Base-by-base conservation (phyloP, 768 basidiomycete species). In the Gloeopeniophorella convolvens region DNA sequence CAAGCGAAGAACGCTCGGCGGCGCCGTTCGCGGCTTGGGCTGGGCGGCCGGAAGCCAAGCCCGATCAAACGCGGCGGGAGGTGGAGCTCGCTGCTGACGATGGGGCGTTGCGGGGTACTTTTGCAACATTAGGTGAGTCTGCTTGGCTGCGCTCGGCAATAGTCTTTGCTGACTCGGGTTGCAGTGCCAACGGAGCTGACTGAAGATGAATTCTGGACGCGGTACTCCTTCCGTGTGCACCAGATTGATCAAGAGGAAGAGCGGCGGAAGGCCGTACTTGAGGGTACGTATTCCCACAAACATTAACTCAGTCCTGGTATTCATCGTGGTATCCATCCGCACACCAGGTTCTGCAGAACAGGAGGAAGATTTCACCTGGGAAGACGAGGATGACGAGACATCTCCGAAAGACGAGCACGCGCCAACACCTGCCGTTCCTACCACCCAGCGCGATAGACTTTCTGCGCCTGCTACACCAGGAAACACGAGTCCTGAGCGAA, bases 351-450 rank as follows among this genome's bases (percentile, higher is more conserved):
- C 81, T 3, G 65, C 71, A 7, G 80, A 85, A 50, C 79, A 75
- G 23, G 92, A 95, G 37, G 92, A 94, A 28, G 85, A 89, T 51
- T 92, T 95, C 66, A 86, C 80, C 60, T 95, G 91, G 91, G 91
- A 93, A 63, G 89, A 89, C 47, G 81, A 83, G 43, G 90, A 93
- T n/a, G 89, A 90, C n/a, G 85, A 86, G 30, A 56, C 63, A 32
- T 55, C 36, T 27, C 45, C 26, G 28, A 43, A 37, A 43, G 24
- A 12, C 8, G 35, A 40, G n/a, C 20, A 7, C 3, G 42, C 31
- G 15, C n/a, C 26, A 11, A 0, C 26, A 24, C 46, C 37, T 7
- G 33, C 48, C 16, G n/a, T 37, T 8, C 16, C 31, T 1, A 20
- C 52, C 4, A 18, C 42, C 20, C 41, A 27, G 13, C 46, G 24